Conservation (phyloP, 75 land plant genomes). For the Cryptomeria japonica region DNA sequence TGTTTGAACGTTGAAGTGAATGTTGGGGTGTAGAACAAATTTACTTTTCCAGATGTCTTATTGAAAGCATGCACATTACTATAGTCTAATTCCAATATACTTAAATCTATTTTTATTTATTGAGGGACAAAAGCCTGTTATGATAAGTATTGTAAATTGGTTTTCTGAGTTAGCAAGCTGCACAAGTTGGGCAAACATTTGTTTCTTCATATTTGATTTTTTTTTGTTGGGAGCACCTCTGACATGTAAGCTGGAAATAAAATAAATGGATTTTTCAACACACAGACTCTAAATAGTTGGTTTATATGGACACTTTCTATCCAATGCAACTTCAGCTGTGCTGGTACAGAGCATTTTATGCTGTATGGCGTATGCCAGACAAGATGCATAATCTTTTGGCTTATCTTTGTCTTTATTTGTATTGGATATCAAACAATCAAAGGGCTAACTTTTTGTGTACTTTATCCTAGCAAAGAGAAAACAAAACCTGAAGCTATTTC, state of each 20-base stretch:
- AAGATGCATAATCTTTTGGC: neutral
- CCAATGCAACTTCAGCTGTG: neutral
- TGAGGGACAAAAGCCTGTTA: neutral
- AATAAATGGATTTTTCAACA: neutral
- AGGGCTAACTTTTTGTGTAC: neutral
- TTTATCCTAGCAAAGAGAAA: neutral
- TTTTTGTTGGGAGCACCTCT: neutral
- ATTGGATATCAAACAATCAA: neutral
- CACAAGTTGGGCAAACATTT: neutral
- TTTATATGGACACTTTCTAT: neutral
- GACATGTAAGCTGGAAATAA: neutral
- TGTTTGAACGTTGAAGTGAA: neutral
- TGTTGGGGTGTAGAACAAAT: neutral
- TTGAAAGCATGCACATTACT: neutral
- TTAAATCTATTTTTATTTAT: neutral
- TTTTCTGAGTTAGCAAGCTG: neutral
- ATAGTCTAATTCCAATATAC: neutral
- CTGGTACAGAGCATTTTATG: neutral
- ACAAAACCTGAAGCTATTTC: neutral
- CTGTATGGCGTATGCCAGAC: neutral
- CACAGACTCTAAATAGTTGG: neutral
- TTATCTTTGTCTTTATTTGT: neutral
- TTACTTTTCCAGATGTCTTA: neutral
- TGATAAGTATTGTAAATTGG: neutral
- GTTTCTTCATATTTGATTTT: neutral